phyloP scores from a whole-genome alignment of 1,284 basidiomycete genomes.

The Sporisorium exsertum region DNA sequence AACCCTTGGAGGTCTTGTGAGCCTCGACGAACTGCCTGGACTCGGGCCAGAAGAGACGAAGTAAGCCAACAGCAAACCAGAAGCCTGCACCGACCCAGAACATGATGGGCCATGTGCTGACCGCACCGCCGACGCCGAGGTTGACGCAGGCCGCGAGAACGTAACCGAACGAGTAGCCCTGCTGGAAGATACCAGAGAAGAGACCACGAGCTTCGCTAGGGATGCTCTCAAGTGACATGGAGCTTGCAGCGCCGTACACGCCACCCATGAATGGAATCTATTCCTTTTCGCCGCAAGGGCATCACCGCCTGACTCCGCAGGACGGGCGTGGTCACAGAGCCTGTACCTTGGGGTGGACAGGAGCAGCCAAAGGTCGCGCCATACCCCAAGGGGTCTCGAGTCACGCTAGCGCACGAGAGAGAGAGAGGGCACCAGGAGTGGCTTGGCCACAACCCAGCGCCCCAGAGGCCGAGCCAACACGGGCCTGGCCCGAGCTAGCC shows the following conservation, averaged over 20 bases:
- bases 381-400: too few relatives aligned
- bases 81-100: slow-evolving; percentile 60
- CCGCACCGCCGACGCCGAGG: slow-evolving; percentile 47
- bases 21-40: slow-evolving; percentile 57
- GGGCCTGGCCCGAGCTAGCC: too few relatives aligned
- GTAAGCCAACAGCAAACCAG: slow-evolving; percentile 37
- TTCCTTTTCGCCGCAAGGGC: too few relatives aligned
- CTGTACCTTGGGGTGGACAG: too few relatives aligned
- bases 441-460: too few relatives aligned
- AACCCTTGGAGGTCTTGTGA: slow-evolving; percentile 34
- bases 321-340: too few relatives aligned
- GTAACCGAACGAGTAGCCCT: slow-evolving; percentile 56
- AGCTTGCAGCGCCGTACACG: slow-evolving; percentile 39
- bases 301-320: too few relatives aligned
- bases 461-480: too few relatives aligned
- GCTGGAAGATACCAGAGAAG: slow-evolving; percentile 54
- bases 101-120: slow-evolving; percentile 45
- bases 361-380: too few relatives aligned
- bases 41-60: slow-evolving; percentile 53
- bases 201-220: slow-evolving; percentile 54
- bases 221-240: slow-evolving; percentile 50
- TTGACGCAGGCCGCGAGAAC: slow-evolving; percentile 56
- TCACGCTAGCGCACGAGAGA: too few relatives aligned
- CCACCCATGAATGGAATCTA: too few relatives aligned
- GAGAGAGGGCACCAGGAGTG: too few relatives aligned